A percentile compares a stretch with the other conserved stretches of the same genome.
These are phyloP conservation scores for Lyophyllum atratum DNA, from an alignment of 768 basidiomycete genomes.

Conservation along the genomic window DNA sequence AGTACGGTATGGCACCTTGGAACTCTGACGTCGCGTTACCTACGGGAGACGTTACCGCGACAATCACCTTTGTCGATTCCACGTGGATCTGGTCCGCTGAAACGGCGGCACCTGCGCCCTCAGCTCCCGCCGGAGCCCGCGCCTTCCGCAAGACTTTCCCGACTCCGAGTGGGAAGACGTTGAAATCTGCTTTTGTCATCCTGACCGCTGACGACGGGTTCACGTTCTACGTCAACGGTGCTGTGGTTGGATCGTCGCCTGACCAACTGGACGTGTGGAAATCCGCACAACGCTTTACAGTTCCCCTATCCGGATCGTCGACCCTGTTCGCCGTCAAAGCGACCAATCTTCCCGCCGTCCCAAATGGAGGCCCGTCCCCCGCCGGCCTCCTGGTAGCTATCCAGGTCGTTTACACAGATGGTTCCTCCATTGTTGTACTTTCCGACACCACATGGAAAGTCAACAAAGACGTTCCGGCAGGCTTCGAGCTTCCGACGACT, in stretches of 20 bases:
- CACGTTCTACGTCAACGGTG: conserved; percentile 29
- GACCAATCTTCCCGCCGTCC: conserved; percentile 22
- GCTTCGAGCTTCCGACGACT: conserved; percentile 20
- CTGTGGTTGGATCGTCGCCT: conserved; percentile 19
- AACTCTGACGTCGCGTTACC: conserved; percentile 21
- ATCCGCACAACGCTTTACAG: conserved; percentile 21
- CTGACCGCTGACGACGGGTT: conserved; percentile 31
- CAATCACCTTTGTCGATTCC: conserved; percentile 19
- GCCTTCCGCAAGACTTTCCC: conserved; percentile 30
- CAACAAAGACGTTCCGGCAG: conserved; percentile 13
- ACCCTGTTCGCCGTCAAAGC: conserved; percentile 24
- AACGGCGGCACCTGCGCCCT: conserved; percentile 6
- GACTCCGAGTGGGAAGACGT: conserved; percentile 20
- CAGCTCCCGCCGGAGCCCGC: conserved; percentile 22
- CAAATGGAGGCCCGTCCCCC: conserved; percentile 16
- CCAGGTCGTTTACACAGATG: conserved; percentile 24
- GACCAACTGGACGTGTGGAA: conserved; percentile 23
- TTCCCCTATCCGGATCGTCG: conserved; percentile 17
- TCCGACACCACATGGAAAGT: conserved; percentile 28
- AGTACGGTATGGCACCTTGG: conserved; percentile 32
- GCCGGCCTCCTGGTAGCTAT: conserved; percentile 26
- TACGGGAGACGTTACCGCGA: conserved; percentile 7
- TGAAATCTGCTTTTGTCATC: conserved; percentile 20
- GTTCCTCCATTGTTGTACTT: conserved; percentile 14
- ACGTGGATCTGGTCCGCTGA: conserved; percentile 31